Evolutionary conservation across 2,329 filamentous ascomycete species (phyloP).

Genomic region (Ophiostoma perfectum): DNA sequence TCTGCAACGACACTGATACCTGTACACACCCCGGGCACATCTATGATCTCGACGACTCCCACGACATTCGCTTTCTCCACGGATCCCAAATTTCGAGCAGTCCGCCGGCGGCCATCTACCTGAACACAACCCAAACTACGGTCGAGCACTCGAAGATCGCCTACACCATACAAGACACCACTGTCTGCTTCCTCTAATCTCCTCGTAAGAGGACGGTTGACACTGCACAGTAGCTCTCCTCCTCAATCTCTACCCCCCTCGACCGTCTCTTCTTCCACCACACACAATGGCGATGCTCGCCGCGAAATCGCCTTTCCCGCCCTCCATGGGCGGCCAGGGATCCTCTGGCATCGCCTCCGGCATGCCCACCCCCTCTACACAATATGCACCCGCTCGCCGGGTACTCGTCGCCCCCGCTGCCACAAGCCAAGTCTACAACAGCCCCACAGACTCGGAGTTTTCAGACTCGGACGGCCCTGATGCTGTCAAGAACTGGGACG

Average conservation of each 20-base stretch:
- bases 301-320: constrained; percentile 64
- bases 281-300: constrained; percentile 65
- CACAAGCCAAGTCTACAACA: constrained; percentile 57
- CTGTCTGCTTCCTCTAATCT: not conserved
- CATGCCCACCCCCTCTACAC: constrained; percentile 36
- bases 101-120: too few relatives aligned
- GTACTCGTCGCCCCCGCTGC: constrained; percentile 44
- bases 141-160: not conserved
- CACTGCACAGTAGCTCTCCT: not conserved
- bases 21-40: too few relatives aligned
- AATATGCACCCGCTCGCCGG: constrained; percentile 49
- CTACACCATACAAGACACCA: not conserved
- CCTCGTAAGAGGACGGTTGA: not conserved
- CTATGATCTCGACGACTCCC: not conserved
- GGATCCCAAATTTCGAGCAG: not conserved
- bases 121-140: not conserved
- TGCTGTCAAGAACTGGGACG: constrained; percentile 79
- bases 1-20: too few relatives aligned
- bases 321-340: constrained; percentile 46
- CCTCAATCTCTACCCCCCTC: not conserved
- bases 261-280: not conserved
- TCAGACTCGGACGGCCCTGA: constrained; percentile 74
- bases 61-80: not conserved
- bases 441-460: constrained; percentile 89
- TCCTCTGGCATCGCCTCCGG: constrained; percentile 39